phyloP scores from a whole-genome alignment of 805 yeast genomes.

The Candida wancherniae region DNA sequence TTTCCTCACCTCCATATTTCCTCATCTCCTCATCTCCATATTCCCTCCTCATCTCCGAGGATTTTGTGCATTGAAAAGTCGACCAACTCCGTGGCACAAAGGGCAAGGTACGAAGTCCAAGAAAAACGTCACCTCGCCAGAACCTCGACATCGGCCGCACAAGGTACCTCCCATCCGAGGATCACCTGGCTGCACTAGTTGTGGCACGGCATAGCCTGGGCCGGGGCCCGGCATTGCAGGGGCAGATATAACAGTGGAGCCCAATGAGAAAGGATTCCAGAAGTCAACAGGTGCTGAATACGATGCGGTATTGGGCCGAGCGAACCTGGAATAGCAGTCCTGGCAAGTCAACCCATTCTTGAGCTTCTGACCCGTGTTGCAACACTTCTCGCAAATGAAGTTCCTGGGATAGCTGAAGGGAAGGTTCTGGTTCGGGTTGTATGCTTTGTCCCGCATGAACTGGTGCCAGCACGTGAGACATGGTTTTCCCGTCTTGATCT shows the following conservation, averaged over 20 bases:
- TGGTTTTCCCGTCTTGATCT: constrained; percentile 20
- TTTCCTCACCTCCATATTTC: no score
- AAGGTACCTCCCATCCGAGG: constrained; percentile 66
- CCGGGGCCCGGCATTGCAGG: constrained; percentile 4
- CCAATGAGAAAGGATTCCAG: constrained; percentile 1
- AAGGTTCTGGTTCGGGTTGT: constrained; percentile 44
- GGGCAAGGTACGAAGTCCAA: constrained; percentile 61
- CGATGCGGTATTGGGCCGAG: constrained; percentile 32
- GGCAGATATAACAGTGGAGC: no score
- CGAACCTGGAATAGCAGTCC: constrained; percentile 64
- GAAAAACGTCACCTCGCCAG: constrained; percentile 52
- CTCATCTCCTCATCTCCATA: no score
- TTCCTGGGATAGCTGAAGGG: constrained; percentile 67
- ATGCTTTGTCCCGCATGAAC: constrained; percentile 25
- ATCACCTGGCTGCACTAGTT: constrained; percentile 68
- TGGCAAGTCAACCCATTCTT: constrained; percentile 64
- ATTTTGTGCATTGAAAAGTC: constrained; percentile 28
- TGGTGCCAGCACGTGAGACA: constrained; percentile 30
- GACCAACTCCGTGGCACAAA: constrained; percentile 64
- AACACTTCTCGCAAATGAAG: constrained; percentile 62
- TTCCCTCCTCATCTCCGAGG: no score
- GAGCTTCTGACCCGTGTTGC: constrained; percentile 63
- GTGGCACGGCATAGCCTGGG: constrained; percentile 18
- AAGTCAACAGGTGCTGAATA: constrained; percentile 3
- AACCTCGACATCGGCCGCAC: constrained; percentile 71